Percentiles rank a stretch among this genome's conserved stretches.
phyloP scores from a whole-genome alignment of 2,329 filamentous ascomycete species.

The Ceratocystis destructans region DNA sequence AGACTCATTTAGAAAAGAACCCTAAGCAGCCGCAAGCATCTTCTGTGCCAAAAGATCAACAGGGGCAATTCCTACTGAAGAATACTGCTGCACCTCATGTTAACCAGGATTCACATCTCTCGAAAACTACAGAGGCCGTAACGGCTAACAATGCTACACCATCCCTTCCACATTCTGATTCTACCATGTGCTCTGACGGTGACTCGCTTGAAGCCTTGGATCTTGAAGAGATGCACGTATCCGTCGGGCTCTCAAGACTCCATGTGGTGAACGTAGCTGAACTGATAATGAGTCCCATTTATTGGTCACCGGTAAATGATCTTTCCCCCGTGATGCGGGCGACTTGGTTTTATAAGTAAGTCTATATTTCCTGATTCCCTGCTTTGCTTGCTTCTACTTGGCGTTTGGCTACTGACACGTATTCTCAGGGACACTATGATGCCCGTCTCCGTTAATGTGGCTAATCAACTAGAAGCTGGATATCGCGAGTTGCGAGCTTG shows the following conservation, averaged over 20 bases:
- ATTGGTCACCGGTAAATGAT: constrained; percentile 92
- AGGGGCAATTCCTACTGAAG: neutral
- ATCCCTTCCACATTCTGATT: neutral
- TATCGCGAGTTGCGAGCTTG: constrained; percentile 77
- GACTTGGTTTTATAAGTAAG: constrained; percentile 85
- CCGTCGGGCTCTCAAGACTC: constrained; percentile 78
- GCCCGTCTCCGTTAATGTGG: constrained; percentile 69
- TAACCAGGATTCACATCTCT: neutral
- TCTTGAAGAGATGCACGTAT: constrained; percentile 38
- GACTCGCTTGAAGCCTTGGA: neutral
- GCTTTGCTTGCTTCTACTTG: neutral
- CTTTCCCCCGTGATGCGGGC: constrained; percentile 67
- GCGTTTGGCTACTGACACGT: neutral
- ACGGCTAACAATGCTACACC: neutral
- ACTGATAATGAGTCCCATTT: constrained; percentile 87
- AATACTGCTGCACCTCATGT: neutral
- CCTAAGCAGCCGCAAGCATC: neutral
- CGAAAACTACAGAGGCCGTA: neutral
- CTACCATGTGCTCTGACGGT: neutral
- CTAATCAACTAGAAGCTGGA: constrained; percentile 85
- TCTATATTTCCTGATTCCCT: neutral
- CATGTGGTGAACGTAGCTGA: constrained; percentile 76
- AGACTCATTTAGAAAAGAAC: neutral
- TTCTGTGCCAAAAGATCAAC: neutral
- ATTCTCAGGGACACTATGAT: constrained; percentile 62